phyloP scores from a whole-genome alignment of 208 protist genomes.

The Naegleria fowleri region DNA sequence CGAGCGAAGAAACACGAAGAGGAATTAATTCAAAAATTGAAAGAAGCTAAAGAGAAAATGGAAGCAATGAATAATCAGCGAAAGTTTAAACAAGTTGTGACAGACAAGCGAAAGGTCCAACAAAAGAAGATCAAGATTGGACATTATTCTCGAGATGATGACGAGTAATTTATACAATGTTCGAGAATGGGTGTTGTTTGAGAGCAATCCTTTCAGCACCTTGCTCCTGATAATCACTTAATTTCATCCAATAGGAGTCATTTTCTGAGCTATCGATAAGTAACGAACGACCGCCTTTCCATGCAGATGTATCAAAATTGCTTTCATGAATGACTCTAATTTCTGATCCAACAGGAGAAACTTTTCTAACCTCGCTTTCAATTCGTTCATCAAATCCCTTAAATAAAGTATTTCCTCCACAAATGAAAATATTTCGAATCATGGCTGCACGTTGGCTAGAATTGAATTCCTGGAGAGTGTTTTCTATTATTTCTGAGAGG shows the following conservation, averaged over 20 bases:
- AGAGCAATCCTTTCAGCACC: background rate
- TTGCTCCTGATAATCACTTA: background rate
- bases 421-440: background rate
- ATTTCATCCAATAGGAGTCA: background rate
- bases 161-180: background rate
- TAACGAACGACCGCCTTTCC: background rate
- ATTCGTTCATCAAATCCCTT: background rate
- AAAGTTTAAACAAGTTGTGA: background rate
- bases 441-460: background rate
- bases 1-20: background rate
- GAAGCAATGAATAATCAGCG: background rate
- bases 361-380: background rate
- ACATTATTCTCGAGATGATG: background rate
- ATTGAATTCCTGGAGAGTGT: background rate
- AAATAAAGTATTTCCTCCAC: slow-evolving; percentile 10
- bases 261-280: background rate
- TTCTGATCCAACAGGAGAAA: background rate
- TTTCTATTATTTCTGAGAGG: background rate
- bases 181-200: background rate
- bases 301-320: background rate
- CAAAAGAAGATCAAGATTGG: background rate
- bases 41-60: slow-evolving; percentile 6
- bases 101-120: background rate
- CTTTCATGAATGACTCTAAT: background rate
- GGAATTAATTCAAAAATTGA: slow-evolving; percentile 2